Conservation (phyloP, 2,329 filamentous ascomycete genomes). For the Chrysoporthe deuterocubensis region DNA sequence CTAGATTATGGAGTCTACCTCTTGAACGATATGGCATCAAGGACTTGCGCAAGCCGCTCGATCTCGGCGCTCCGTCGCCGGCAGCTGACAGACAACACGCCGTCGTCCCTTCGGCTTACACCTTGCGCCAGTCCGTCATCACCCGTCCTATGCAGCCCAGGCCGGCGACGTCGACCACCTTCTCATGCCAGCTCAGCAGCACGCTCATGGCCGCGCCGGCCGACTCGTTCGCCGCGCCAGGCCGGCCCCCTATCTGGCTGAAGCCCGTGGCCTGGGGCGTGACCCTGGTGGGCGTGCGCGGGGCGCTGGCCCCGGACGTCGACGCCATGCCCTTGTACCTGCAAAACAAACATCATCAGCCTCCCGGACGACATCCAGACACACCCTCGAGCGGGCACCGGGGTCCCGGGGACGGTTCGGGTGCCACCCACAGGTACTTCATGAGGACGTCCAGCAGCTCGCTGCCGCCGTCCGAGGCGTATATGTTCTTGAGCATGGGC, state of each 20-base stretch:
- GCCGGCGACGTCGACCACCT: slow-evolving; percentile 92
- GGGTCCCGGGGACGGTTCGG: neutral
- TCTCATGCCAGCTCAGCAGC: slow-evolving; percentile 97
- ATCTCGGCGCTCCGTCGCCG: neutral
- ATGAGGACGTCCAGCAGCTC: slow-evolving; percentile 91
- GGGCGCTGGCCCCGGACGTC: slow-evolving; percentile 43
- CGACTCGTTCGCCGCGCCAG: slow-evolving; percentile 62
- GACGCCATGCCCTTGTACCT: slow-evolving; percentile 88
- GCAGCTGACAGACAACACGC: neutral
- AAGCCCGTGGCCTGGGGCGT: slow-evolving; percentile 86
- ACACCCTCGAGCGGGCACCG: neutral
- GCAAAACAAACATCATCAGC: slow-evolving; percentile 24
- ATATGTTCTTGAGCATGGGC: slow-evolving; percentile 81
- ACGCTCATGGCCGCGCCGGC: slow-evolving; percentile 94
- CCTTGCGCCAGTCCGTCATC: slow-evolving; percentile 95
- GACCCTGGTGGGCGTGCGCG: slow-evolving; percentile 53
- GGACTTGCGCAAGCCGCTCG: neutral
- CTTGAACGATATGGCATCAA: neutral
- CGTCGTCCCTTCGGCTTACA: slow-evolving; percentile 51
- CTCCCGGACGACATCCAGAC: neutral
- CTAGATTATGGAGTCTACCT: slow-evolving; percentile 4
- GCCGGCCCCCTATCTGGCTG: slow-evolving; percentile 71
- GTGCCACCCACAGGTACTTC: slow-evolving; percentile 84
- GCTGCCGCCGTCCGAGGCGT: slow-evolving; percentile 75
- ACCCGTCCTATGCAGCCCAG: slow-evolving; percentile 89